Evolutionary conservation across 805 yeast genomes (phyloP).

Genomic region (Nakazawaea laoshanensis): DNA sequence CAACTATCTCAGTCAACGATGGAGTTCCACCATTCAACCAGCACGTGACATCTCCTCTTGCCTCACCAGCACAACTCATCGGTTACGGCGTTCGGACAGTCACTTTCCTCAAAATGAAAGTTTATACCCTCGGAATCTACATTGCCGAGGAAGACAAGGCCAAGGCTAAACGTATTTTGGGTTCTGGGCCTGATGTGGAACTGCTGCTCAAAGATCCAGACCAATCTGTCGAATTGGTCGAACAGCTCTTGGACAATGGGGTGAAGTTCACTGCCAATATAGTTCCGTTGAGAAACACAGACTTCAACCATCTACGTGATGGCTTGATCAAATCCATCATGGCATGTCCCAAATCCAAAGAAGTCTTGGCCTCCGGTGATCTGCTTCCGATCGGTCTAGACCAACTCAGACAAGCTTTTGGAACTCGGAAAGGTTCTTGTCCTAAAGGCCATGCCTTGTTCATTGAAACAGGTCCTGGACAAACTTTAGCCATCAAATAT

Average conservation of each 20-base stretch:
- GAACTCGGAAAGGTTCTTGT: slow-evolving; percentile 56
- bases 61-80: slow-evolving; percentile 39
- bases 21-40: slow-evolving; percentile 21
- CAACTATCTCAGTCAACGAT: slow-evolving; percentile 15
- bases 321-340: slow-evolving; percentile 78
- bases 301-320: slow-evolving; percentile 81
- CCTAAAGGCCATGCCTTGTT: slow-evolving; percentile 64
- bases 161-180: slow-evolving; percentile 30
- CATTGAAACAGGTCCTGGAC: slow-evolving; percentile 43
- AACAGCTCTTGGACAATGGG: slow-evolving; percentile 47
- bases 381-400: slow-evolving; percentile 54
- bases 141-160: slow-evolving; percentile 51
- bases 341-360: slow-evolving; percentile 54
- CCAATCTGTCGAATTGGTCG: slow-evolving; percentile 43
- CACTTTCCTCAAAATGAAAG: slow-evolving; percentile 73
- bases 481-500: slow-evolving; percentile 36
- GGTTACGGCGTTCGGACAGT: slow-evolving; percentile 83
- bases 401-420: slow-evolving; percentile 55
- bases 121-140: slow-evolving; percentile 82
- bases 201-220: slow-evolving; percentile 41
- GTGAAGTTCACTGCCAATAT: slow-evolving; percentile 65
- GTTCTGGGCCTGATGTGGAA: slow-evolving; percentile 31
- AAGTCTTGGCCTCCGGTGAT: slow-evolving; percentile 28
- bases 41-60: slow-evolving; percentile 13
- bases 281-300: slow-evolving; percentile 85